Conservation (phyloP, 345 rosid species). For the Sapria himalayana region DNA sequence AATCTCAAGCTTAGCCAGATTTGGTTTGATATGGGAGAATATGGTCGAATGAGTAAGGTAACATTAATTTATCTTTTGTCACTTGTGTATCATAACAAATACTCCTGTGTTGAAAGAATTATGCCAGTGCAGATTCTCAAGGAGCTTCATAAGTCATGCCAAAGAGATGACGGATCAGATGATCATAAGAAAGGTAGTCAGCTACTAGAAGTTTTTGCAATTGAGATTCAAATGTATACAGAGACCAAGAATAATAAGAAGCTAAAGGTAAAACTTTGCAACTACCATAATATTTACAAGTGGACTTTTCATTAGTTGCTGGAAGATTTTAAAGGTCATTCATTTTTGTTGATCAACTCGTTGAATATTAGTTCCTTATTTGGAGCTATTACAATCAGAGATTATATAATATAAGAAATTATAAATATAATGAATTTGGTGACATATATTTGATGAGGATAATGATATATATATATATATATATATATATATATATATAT, state of each 20-base stretch:
- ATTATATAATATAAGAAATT: too few species aligned
- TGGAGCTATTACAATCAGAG: too few species aligned
- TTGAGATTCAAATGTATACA: slow-evolving; percentile 94
- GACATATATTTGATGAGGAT: too few species aligned
- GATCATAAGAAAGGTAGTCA: slow-evolving; percentile 99
- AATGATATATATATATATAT: too few species aligned
- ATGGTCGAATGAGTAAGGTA: slow-evolving; percentile 95
- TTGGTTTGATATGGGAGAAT: slow-evolving; percentile 96
- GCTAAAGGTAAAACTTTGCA: slow-evolving; percentile 90
- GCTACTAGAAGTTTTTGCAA: slow-evolving; percentile 92
- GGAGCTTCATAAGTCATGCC: slow-evolving; percentile 94
- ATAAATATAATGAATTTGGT: too few species aligned
- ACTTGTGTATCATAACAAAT: not conserved
- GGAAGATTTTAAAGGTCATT: too few species aligned
- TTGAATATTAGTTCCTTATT: too few species aligned
- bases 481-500: too few species aligned
- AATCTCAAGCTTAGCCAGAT: slow-evolving; percentile 96
- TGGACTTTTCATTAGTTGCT: slow-evolving; percentile 1
- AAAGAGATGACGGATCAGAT: slow-evolving; percentile 91
- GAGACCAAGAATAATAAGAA: slow-evolving; percentile 96
- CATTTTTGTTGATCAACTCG: too few species aligned
- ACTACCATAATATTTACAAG: too few species aligned
- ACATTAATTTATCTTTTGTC: slow-evolving; percentile 3
- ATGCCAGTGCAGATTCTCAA: slow-evolving; percentile 43
- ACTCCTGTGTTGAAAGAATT: not conserved